phyloP scores from a whole-genome alignment of 2,329 filamentous ascomycete genomes.

The Ascochyta lentis region DNA sequence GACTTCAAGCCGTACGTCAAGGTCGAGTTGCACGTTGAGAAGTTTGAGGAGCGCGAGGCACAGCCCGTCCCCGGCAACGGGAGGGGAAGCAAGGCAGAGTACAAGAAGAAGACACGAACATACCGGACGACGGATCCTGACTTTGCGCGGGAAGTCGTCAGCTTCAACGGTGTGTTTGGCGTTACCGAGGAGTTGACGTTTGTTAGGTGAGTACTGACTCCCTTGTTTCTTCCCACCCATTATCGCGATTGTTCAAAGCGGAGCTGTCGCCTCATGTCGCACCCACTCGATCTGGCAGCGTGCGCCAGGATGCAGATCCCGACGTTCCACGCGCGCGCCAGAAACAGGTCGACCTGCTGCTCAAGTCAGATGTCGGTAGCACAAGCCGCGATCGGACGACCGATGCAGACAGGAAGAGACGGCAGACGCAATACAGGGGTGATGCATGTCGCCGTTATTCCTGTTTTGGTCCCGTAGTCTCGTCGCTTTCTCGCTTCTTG shows the following conservation, averaged over 20 bases:
- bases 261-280: background rate
- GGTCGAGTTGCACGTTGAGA: conserved; percentile 82
- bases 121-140: conserved; percentile 53
- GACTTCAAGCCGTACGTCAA: conserved; percentile 78
- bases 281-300: background rate
- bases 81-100: conserved; percentile 61
- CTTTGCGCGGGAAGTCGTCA: conserved; percentile 53
- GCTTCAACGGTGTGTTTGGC: conserved; percentile 51
- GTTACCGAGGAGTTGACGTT: conserved; percentile 57
- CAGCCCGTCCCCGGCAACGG: conserved; percentile 55
- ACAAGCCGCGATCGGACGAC: background rate
- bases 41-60: conserved; percentile 56
- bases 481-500: conserved; percentile 19
- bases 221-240: background rate
- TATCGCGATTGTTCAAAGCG: too few relatives aligned
- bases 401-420: background rate
- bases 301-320: background rate
- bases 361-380: background rate
- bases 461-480: conserved; percentile 12
- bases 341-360: background rate
- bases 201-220: conserved; percentile 51
- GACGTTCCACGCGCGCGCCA: conserved; percentile 12
- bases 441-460: conserved; percentile 17
- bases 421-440: conserved; percentile 1
- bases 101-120: conserved; percentile 55